Conservation (phyloP, 805 yeast genomes). For the Jamesozyma piceae region DNA sequence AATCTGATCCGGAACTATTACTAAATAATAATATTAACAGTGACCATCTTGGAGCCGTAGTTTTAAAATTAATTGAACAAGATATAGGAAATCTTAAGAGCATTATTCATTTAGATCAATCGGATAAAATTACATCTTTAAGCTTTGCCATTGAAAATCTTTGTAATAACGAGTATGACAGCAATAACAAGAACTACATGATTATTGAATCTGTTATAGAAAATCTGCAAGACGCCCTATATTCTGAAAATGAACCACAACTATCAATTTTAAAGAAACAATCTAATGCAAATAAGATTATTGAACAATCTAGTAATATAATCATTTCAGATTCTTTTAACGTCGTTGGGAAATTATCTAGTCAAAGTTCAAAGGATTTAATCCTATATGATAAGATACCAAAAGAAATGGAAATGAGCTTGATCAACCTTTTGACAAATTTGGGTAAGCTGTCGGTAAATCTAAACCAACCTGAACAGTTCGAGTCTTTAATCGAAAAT, state of each 20-base stretch:
- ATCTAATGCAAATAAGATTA: conserved; percentile 5
- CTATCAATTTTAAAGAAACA: not conserved
- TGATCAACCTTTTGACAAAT: conserved; percentile 13
- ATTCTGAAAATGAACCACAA: not conserved
- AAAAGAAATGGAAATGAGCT: conserved; percentile 12
- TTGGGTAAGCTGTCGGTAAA: conserved; percentile 13
- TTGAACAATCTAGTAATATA: conserved; percentile 17
- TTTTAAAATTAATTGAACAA: conserved; percentile 6
- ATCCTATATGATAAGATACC: conserved; percentile 8
- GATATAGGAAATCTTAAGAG: conserved; percentile 5
- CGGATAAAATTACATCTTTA: conserved; percentile 7
- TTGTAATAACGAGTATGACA: not conserved
- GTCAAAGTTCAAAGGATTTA: not conserved
- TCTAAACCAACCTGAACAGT: not conserved
- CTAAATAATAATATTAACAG: conserved; percentile 4
- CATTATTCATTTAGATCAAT: conserved; percentile 10
- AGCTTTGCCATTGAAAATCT: conserved; percentile 8
- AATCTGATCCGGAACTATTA: conserved; percentile 8
- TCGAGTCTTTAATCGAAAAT: conserved; percentile 13
- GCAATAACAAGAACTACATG: not conserved
- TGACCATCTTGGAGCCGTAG: not conserved
- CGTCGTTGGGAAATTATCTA: not conserved
- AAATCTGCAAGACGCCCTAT: not conserved
- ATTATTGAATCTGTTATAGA: not conserved
- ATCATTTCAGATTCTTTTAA: conserved; percentile 8